Evolutionary conservation across 1,284 basidiomycete genomes (phyloP).

Genomic region (Moesziomyces sp.): DNA sequence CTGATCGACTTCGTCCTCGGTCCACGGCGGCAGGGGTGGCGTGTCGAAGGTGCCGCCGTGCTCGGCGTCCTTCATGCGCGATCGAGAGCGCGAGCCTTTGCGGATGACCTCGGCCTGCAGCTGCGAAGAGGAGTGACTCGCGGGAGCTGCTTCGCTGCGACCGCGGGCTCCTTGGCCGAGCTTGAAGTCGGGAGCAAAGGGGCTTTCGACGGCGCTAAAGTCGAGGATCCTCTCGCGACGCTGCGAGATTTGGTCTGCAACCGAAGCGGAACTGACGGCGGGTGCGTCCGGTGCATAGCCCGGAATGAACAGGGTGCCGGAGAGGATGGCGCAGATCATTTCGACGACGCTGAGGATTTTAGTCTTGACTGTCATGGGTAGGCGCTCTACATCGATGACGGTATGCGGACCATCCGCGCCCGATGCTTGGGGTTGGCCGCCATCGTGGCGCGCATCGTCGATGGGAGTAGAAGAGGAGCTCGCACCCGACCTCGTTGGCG

Average conservation of each 20-base stretch:
- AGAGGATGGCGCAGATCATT: slow-evolving; percentile 55
- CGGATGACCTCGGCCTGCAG: slow-evolving; percentile 47
- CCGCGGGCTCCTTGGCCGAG: slow-evolving; percentile 12
- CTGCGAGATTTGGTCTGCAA: slow-evolving; percentile 36
- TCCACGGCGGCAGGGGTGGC: slow-evolving; percentile 31
- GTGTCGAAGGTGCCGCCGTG: slow-evolving; percentile 13
- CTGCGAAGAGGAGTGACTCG: slow-evolving; percentile 1
- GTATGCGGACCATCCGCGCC: not conserved
- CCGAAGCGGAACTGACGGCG: not conserved
- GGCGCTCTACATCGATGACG: slow-evolving; percentile 23
- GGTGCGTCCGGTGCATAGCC: slow-evolving; percentile 14
- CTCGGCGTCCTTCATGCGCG: slow-evolving; percentile 29
- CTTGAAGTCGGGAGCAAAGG: slow-evolving; percentile 14
- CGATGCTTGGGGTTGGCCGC: not conserved
- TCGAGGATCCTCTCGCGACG: slow-evolving; percentile 35
- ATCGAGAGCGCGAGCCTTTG: slow-evolving; percentile 39
- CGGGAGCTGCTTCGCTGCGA: slow-evolving; percentile 6
- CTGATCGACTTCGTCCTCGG: slow-evolving; percentile 29
- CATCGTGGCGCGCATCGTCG: not conserved
- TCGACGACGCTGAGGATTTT: slow-evolving; percentile 55
- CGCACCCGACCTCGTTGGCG: not conserved
- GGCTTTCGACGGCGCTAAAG: slow-evolving; percentile 30
- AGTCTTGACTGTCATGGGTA: slow-evolving; percentile 41
- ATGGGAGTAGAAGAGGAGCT: not conserved
- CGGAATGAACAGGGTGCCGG: slow-evolving; percentile 48